A percentile compares a stretch with the other conserved stretches of the same genome.
phyloP scores from a whole-genome alignment of 148 eudicot genomes.

The Pouteria glomerata region DNA sequence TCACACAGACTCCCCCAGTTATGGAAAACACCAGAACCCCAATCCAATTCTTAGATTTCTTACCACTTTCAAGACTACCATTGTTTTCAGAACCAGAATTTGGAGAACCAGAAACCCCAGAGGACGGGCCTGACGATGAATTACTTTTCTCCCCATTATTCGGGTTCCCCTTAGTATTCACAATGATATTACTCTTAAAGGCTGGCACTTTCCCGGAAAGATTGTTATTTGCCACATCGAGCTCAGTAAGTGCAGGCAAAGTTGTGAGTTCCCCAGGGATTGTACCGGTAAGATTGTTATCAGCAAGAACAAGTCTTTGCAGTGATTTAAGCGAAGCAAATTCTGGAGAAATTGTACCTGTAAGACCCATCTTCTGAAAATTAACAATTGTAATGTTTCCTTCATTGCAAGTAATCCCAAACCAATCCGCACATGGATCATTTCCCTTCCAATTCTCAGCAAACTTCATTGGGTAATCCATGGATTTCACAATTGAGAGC shows the following conservation, averaged over 20 bases:
- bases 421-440: constrained; percentile 74
- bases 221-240: constrained; percentile 69
- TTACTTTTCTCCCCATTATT: constrained; percentile 61
- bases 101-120: constrained; percentile 17
- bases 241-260: constrained; percentile 46
- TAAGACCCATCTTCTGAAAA: constrained; percentile 70
- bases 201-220: constrained; percentile 71
- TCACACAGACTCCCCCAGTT: constrained; percentile 45
- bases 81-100: too few relatives aligned
- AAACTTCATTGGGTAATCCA: constrained; percentile 62
- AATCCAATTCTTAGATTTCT: constrained; percentile 46
- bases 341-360: constrained; percentile 77
- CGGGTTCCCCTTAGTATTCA: constrained; percentile 55
- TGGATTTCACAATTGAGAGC: constrained; percentile 52
- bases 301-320: constrained; percentile 67
- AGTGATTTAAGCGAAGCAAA: constrained; percentile 64
- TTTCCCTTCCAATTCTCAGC: constrained; percentile 89
- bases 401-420: constrained; percentile 73
- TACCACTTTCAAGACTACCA: constrained; percentile 17
- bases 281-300: constrained; percentile 72
- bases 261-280: constrained; percentile 75
- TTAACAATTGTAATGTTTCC: constrained; percentile 71
- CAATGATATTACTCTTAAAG: constrained; percentile 45
- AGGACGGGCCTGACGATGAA: constrained; percentile 17
- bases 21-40: constrained; percentile 47